These are phyloP conservation scores for Colletotrichum echinochloae DNA, from an alignment of 2,329 filamentous ascomycete species.

Conservation along the genomic window DNA sequence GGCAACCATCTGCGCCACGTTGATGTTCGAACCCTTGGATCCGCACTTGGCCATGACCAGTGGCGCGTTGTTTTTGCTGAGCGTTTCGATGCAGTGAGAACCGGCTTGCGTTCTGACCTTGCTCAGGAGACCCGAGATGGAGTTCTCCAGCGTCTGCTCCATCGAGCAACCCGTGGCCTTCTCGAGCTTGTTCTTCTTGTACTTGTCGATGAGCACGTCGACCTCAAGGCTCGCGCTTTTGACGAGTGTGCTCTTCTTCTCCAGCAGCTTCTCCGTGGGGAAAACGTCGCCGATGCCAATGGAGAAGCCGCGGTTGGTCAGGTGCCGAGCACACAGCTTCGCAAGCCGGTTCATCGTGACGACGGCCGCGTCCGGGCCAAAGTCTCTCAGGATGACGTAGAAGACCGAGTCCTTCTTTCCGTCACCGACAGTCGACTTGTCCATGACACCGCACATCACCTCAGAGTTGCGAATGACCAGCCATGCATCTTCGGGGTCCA, in stretches of 20 bases:
- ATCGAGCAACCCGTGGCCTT: conserved; percentile 91
- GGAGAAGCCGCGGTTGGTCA: conserved; percentile 93
- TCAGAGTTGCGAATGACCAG: conserved; percentile 95
- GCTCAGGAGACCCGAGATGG: conserved; percentile 90
- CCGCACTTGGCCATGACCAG: conserved; percentile 97
- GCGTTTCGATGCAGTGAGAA: conserved; percentile 87
- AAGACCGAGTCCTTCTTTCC: conserved; percentile 99
- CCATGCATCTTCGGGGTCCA: conserved; percentile 90
- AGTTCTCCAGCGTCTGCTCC: conserved; percentile 91
- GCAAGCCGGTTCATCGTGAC: conserved; percentile 94
- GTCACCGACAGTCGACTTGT: conserved; percentile 96
- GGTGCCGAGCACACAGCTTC: conserved; percentile 87
- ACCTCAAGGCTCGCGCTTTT: conserved; percentile 82
- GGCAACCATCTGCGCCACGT: conserved; percentile 99
- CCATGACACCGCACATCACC: conserved; percentile 97
- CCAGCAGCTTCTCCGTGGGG: conserved; percentile 77
- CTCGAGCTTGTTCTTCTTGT: conserved; percentile 82
- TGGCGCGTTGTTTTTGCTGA: conserved; percentile 92
- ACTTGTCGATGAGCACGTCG: conserved; percentile 84
- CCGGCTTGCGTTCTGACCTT: conserved; percentile 93
- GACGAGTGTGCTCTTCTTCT: conserved; percentile 81
- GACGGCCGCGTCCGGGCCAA: conserved; percentile 88
- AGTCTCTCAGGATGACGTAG: conserved; percentile 96
- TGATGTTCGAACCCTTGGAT: conserved; percentile 96
- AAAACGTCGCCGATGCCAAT: conserved; percentile 97